Evolutionary conservation across 768 basidiomycete species (phyloP).

Genomic region (Collybia nuda): DNA sequence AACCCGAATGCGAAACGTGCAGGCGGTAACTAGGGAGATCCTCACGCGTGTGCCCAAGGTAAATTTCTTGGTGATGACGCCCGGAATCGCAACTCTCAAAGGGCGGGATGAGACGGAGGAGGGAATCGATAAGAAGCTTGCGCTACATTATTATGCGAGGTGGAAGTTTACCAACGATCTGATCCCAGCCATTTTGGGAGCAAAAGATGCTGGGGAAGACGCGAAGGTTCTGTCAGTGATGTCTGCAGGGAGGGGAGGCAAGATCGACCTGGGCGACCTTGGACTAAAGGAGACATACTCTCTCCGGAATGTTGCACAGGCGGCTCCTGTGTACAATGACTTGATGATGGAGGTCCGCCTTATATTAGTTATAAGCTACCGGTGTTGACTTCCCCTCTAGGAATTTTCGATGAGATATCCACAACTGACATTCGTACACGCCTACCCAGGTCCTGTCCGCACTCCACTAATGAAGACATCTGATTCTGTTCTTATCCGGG

Average conservation of each 20-base stretch:
- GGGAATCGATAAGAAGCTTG: slow-evolving; percentile 32
- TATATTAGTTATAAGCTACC: too few species aligned
- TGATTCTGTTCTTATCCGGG: slow-evolving; percentile 8
- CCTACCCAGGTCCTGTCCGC: slow-evolving; percentile 38
- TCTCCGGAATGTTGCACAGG: slow-evolving; percentile 8
- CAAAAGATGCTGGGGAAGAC: slow-evolving; percentile 47
- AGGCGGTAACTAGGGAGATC: slow-evolving; percentile 28
- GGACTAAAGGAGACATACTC: slow-evolving; percentile 41
- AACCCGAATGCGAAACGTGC: slow-evolving; percentile 51
- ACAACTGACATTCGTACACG: slow-evolving; percentile 42
- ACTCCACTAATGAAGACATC: slow-evolving; percentile 20
- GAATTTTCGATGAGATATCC: slow-evolving; percentile 38
- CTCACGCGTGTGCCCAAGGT: slow-evolving; percentile 48
- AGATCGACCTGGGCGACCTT: slow-evolving; percentile 47
- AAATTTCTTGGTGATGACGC: slow-evolving; percentile 48
- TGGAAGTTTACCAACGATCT: slow-evolving; percentile 49
- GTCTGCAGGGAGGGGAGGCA: slow-evolving; percentile 26
- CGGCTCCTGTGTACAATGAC: slow-evolving; percentile 49
- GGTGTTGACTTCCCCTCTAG: slow-evolving; percentile 14
- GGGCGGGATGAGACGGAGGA: slow-evolving; percentile 34
- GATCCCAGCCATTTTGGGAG: slow-evolving; percentile 40
- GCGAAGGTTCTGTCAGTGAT: slow-evolving; percentile 49
- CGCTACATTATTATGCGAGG: slow-evolving; percentile 49
- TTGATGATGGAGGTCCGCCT: slow-evolving; percentile 48
- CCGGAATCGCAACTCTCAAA: slow-evolving; percentile 39